Conservation (phyloP, 176 grass and related monocot species). For the Ensete ventricosum region DNA sequence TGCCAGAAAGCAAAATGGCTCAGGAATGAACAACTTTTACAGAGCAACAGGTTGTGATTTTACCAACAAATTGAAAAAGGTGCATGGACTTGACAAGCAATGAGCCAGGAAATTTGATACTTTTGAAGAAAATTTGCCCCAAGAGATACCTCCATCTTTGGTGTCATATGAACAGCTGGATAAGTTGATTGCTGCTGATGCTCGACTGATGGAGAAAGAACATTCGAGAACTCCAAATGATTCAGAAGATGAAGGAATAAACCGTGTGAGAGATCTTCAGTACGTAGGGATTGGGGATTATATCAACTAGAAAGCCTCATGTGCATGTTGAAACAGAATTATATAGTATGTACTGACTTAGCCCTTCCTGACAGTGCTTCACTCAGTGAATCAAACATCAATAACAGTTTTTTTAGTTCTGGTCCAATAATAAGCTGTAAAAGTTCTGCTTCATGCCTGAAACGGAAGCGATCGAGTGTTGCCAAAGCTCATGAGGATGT, state of each 20-base stretch:
- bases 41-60: conserved; percentile 12
- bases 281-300: conserved; percentile 61
- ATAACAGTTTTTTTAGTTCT: conserved; percentile 32
- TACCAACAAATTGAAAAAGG: conserved; percentile 47
- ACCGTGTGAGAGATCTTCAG: conserved; percentile 75
- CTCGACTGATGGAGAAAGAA: conserved; percentile 30
- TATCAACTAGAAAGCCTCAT: conserved; percentile 40
- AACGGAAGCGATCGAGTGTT: conserved; percentile 63
- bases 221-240: conserved; percentile 51
- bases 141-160: conserved; percentile 39
- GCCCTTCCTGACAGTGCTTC: conserved; percentile 38
- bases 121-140: conserved; percentile 36
- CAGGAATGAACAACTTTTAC: conserved; percentile 2
- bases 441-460: conserved; percentile 45
- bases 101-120: conserved; percentile 27
- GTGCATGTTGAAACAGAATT: conserved; percentile 20
- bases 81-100: conserved; percentile 48
- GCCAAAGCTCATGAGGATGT: conserved; percentile 65
- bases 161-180: conserved; percentile 36
- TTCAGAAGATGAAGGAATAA: conserved; percentile 53
- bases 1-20: conserved; percentile 31
- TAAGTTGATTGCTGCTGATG: conserved; percentile 21
- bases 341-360: conserved; percentile 11
- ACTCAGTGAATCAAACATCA: conserved; percentile 26
- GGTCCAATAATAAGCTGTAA: conserved; percentile 32